Evolutionary conservation across 352 stramenopile species (phyloP).

Genomic region (Saprolegnia parasitica): DNA sequence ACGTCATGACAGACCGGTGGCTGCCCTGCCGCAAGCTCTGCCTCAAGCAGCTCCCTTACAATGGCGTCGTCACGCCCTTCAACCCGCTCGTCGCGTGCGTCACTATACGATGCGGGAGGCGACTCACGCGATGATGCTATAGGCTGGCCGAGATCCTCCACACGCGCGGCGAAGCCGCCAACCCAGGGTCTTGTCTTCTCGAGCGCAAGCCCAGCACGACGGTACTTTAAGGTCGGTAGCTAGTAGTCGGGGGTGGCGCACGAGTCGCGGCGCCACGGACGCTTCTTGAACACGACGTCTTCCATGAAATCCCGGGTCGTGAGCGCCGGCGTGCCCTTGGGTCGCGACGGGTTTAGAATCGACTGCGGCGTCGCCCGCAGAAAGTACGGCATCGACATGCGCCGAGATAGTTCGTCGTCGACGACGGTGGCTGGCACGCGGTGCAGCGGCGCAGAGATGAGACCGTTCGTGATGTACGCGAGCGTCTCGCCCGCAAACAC

Average conservation of each 20-base stretch:
- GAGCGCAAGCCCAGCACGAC: too few relatives aligned
- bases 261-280: conserved; percentile 52
- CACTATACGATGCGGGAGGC: neutral
- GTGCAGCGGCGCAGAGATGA: conserved; percentile 66
- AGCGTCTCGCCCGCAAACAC: conserved; percentile 79
- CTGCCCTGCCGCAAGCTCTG: conserved; percentile 40
- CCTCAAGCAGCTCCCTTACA: conserved; percentile 28
- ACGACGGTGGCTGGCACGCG: conserved; percentile 69
- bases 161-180: neutral
- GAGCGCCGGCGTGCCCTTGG: conserved; percentile 30
- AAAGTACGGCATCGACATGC: conserved; percentile 87
- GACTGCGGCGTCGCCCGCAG: conserved; percentile 49
- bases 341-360: conserved; percentile 53
- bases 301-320: conserved; percentile 82
- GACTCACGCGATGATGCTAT: neutral
- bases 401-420: conserved; percentile 45
- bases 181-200: too few relatives aligned
- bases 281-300: conserved; percentile 70
- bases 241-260: conserved; percentile 27
- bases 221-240: neutral
- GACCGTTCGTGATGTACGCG: conserved; percentile 62
- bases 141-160: conserved; percentile 6
- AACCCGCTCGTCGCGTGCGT: conserved; percentile 73
- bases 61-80: conserved; percentile 41
- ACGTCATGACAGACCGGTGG: conserved; percentile 84